A percentile compares a stretch with the other conserved stretches of the same genome.
phyloP scores from a whole-genome alignment of 164 flowering plant genomes.

The Berberis thunbergii region DNA sequence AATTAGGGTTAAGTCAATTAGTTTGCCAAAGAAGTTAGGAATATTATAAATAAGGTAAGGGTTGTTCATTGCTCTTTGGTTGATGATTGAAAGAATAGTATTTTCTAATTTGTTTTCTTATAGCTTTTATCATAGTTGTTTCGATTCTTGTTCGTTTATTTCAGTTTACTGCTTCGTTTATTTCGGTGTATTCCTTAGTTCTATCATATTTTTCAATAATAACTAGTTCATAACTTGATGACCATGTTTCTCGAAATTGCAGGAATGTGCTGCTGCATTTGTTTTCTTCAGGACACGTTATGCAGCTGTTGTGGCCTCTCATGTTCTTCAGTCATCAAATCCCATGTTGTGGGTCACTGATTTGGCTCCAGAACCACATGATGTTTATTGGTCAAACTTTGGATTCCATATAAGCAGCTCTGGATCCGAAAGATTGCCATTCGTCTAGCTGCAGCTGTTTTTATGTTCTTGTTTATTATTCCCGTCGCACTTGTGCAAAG shows the following conservation, averaged over 20 bases:
- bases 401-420: slow-evolving; percentile 66
- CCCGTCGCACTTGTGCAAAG: slow-evolving; percentile 83
- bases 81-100: no score
- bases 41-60: no score
- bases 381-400: slow-evolving; percentile 85
- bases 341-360: slow-evolving; percentile 96
- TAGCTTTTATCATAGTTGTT: no score
- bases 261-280: slow-evolving; percentile 87
- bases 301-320: slow-evolving; percentile 68
- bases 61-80: no score
- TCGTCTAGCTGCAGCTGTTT: slow-evolving; percentile 51
- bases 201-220: no score
- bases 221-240: no score
- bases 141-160: no score
- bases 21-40: no score
- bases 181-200: no score
- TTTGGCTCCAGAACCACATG: slow-evolving; percentile 84
- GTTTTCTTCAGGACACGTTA: slow-evolving; percentile 85
- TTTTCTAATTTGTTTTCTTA: no score
- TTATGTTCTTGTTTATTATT: slow-evolving; percentile 63
- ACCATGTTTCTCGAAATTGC: slow-evolving; percentile 10
- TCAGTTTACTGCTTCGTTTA: no score
- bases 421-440: slow-evolving; percentile 82
- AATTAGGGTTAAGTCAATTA: no score
- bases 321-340: slow-evolving; percentile 69